Conservation (phyloP, 2,329 filamentous ascomycete genomes). For the Beauveria sp. region DNA sequence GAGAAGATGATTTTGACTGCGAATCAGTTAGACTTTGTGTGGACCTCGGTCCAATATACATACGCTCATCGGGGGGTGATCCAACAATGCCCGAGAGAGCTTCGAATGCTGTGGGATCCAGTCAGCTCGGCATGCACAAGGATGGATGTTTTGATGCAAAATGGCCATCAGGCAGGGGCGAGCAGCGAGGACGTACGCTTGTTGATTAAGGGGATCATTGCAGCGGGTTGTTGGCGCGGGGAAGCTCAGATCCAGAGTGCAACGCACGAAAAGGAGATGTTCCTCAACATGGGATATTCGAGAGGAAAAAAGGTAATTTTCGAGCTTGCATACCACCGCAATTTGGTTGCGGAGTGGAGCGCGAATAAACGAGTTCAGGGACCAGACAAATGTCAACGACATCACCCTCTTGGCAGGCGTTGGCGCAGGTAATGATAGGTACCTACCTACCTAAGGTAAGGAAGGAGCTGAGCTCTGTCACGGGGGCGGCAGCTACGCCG, state of each 20-base stretch:
- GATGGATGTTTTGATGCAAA: not conserved
- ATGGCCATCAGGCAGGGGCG: not conserved
- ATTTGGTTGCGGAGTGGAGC: conserved; percentile 7
- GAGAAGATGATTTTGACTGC: conserved; percentile 88
- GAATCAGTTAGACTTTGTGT: not conserved
- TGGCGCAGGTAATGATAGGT: not conserved
- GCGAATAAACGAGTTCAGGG: not conserved
- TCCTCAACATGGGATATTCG: not conserved
- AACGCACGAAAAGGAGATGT: too few species aligned
- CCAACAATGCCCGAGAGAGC: conserved; percentile 33
- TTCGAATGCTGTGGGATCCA: conserved; percentile 32
- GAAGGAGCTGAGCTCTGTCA: not conserved
- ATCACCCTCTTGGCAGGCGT: not conserved
- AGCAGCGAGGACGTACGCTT: conserved; percentile 1
- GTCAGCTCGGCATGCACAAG: not conserved
- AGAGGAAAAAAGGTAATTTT: not conserved
- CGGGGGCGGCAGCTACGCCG: not conserved
- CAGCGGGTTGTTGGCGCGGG: not conserved
- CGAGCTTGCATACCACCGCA: not conserved
- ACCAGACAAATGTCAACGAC: not conserved
- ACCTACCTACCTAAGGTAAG: not conserved
- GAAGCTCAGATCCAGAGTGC: not conserved
- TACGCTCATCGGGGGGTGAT: conserved; percentile 39
- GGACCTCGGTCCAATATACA: conserved; percentile 14
- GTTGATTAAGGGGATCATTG: conserved; percentile 6